phyloP scores from a whole-genome alignment of 257 asterid species.

The Solanum acaule region DNA sequence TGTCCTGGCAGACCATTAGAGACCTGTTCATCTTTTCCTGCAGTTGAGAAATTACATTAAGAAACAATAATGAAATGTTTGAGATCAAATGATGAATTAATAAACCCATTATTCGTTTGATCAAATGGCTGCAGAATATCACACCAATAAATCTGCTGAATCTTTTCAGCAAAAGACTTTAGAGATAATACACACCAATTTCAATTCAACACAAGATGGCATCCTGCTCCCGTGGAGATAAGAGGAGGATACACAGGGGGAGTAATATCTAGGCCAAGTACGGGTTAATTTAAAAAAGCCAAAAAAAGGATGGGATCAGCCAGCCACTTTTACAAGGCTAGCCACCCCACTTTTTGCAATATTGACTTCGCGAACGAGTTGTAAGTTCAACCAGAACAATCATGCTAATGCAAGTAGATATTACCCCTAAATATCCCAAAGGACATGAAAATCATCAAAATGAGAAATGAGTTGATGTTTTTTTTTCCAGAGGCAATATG shows the following conservation, averaged over 20 bases:
- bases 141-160: not conserved
- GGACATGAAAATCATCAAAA: not conserved
- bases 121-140: not conserved
- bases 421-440: not conserved
- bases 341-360: not conserved
- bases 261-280: not conserved
- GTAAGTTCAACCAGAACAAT: not conserved
- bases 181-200: not conserved
- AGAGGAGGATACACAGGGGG: not conserved
- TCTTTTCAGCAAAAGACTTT: not conserved
- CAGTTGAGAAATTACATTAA: not conserved
- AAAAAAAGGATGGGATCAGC: not conserved
- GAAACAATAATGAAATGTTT: not conserved
- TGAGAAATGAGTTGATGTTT: not conserved
- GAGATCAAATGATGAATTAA: not conserved
- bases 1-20: conserved; percentile 83
- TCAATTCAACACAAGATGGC: not conserved
- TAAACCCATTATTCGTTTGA: not conserved
- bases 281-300: not conserved
- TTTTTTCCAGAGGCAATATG: not conserved
- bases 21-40: conserved; percentile 75
- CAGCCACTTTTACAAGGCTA: not conserved
- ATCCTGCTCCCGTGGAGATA: not conserved
- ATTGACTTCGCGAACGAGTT: not conserved
- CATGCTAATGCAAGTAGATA: not conserved